Conservation (phyloP, 2,329 filamentous ascomycete genomes). For the Venturia carpophila region DNA sequence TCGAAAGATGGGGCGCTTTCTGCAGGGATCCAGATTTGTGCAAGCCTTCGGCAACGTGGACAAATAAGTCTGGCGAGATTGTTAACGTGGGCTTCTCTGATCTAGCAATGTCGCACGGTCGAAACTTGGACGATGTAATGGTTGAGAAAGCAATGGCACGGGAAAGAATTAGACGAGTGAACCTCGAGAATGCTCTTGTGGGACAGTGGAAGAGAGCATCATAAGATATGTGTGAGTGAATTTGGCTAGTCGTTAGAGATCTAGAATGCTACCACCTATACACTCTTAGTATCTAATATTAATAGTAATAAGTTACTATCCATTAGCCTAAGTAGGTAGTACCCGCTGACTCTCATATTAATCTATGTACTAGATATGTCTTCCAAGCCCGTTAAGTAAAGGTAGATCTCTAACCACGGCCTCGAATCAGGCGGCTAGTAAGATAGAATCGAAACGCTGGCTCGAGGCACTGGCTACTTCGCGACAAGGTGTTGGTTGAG, state of each 20-base stretch:
- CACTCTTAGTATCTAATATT: no score
- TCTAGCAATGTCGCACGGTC: not conserved
- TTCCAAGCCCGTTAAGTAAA: no score
- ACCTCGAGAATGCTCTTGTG: not conserved
- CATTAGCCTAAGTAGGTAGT: no score
- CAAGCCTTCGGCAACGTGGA: conserved; percentile 17
- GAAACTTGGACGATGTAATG: not conserved
- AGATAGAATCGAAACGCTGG: no score
- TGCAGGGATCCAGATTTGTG: conserved; percentile 26
- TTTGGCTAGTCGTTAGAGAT: not conserved
- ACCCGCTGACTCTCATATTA: no score
- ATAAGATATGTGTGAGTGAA: not conserved
- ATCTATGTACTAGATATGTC: no score
- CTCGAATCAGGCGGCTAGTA: no score
- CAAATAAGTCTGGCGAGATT: not conserved
- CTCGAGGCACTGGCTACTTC: no score
- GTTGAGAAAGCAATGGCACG: not conserved
- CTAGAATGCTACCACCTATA: no score
- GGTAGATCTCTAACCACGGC: no score
- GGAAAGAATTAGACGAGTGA: conserved; percentile 4
- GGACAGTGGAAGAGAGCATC: not conserved
- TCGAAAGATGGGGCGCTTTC: conserved; percentile 32
- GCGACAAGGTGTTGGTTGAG: no score
- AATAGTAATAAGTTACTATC: no score
- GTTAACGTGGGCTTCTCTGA: not conserved